A percentile compares a stretch with the other conserved stretches of the same genome.
These are phyloP conservation scores for Ceratocystis huliohia DNA, from an alignment of 2,329 filamentous ascomycete genomes.

Conservation along the genomic window DNA sequence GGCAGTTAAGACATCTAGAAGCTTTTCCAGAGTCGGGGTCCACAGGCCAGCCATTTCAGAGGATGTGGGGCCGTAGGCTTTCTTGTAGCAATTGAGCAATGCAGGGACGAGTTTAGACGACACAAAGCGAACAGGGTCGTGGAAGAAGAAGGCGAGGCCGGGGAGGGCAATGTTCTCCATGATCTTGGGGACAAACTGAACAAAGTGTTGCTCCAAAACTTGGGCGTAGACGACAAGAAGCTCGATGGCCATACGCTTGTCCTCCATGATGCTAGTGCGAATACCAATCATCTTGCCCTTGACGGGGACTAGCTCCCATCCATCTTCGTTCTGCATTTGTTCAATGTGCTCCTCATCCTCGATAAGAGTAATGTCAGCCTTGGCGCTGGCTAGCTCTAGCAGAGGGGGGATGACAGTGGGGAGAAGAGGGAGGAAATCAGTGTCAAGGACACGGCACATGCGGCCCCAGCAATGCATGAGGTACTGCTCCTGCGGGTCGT, in stretches of 20 bases:
- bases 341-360: constrained; percentile 93
- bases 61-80: constrained; percentile 70
- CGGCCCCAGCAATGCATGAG: constrained; percentile 98
- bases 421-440: constrained; percentile 86
- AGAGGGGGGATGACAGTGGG: constrained; percentile 89
- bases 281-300: constrained; percentile 98
- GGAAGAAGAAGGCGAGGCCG: constrained; percentile 95
- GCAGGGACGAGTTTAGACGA: constrained; percentile 91
- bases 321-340: constrained; percentile 83
- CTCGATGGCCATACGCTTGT: constrained; percentile 99
- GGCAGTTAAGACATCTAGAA: constrained; percentile 82
- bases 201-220: constrained; percentile 84
- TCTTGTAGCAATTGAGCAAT: constrained; percentile 86
- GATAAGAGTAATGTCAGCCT: constrained; percentile 91
- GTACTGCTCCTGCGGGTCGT: constrained; percentile 94
- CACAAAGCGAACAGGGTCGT: constrained; percentile 89
- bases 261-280: constrained; percentile 89
- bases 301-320: constrained; percentile 92
- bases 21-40: constrained; percentile 73
- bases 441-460: constrained; percentile 88
- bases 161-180: constrained; percentile 95
- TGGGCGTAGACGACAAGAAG: constrained; percentile 94
- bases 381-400: constrained; percentile 79
- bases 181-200: constrained; percentile 79
- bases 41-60: constrained; percentile 71